A percentile compares a stretch with the other conserved stretches of the same genome.
These are phyloP conservation scores for Lanmaoa rubissima DNA, from an alignment of 768 basidiomycete species.

Conservation along the genomic window DNA sequence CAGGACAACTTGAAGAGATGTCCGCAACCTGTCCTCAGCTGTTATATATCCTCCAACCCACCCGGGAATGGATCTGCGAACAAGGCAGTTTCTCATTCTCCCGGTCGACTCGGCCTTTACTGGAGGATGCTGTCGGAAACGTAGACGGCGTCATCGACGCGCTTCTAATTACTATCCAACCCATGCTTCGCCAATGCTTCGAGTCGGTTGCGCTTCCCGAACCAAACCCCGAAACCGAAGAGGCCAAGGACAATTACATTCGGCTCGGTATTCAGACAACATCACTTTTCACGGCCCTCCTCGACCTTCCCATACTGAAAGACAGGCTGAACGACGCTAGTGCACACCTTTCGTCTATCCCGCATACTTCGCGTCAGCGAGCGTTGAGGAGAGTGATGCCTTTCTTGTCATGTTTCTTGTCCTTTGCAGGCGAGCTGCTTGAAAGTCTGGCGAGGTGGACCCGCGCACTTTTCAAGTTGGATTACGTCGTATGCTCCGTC, in stretches of 20 bases:
- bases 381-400: constrained; percentile 56
- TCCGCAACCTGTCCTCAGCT: constrained; percentile 27
- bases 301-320: constrained; percentile 46
- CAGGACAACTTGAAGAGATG: constrained; percentile 27
- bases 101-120: background rate
- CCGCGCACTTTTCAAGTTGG: constrained; percentile 80
- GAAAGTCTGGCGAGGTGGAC: constrained; percentile 59
- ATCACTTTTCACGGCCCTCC: constrained; percentile 45
- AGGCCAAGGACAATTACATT: constrained; percentile 48
- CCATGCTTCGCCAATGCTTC: constrained; percentile 45
- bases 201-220: constrained; percentile 9
- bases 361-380: constrained; percentile 32
- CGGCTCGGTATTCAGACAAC: constrained; percentile 44
- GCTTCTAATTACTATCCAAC: constrained; percentile 66
- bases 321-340: constrained; percentile 42
- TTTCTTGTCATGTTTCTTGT: constrained; percentile 67
- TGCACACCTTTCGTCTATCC: constrained; percentile 35
- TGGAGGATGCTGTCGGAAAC: constrained; percentile 5
- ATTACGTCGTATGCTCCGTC: constrained; percentile 72
- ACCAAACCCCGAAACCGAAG: constrained; percentile 26
- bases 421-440: constrained; percentile 59
- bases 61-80: constrained; percentile 30
- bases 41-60: constrained; percentile 28
- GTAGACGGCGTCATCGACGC: constrained; percentile 53
- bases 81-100: constrained; percentile 27